Evolutionary conservation across 352 stramenopile genomes (phyloP), one percentile per base, ranked within the genome.

Genomic region (Achlya hypogyna): DNA sequence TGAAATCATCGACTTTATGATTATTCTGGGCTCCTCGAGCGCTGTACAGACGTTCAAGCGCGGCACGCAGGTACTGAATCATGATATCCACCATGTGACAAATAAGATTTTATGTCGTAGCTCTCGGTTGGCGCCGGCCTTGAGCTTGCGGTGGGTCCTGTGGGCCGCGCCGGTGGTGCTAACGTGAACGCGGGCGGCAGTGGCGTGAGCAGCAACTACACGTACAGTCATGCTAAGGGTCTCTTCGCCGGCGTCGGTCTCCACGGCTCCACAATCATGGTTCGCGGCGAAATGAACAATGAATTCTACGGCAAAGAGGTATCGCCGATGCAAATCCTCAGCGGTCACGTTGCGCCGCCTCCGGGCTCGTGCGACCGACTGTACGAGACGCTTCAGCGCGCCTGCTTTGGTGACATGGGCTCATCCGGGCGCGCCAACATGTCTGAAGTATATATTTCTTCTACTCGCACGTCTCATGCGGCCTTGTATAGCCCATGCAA

Each of bases 1-100:
- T 16, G 86, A 95, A 63, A 87, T 95, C 70, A 80, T 93, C 66
- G 85, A 95, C 51, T 95, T 93, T 52, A 90, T 95, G 80, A 95
- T 95, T 71, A 74, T 95, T 3, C 70, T 95, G 43, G 83, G 84
- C 73, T 94, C 86, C 0, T 69, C 64, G 4, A 76, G 67, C 40
- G 82, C 86, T 42, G 78, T 95, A 43, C 79, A 86, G 27, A 90
- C 79, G 42, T 95, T 95, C 72, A 93, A 91, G 66, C 86, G 86
- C 56, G 84, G 84, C 32, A 89, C 82, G 29, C 86, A 95, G 54
- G 77, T 93, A 43, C 32, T 52, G 5, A 58, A 53, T 56, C 27
- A 27, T 27, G n/a, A n/a, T n/a, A n/a, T n/a, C n/a, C n/a, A n/a
- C n/a, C n/a, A n/a, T n/a, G n/a, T n/a, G n/a, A n/a, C n/a, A n/a